A percentile compares a stretch with the other conserved stretches of the same genome.
These are phyloP conservation scores for Gypsophila paniculata DNA, from an alignment of 179 eudicot genomes.

Conservation along the genomic window DNA sequence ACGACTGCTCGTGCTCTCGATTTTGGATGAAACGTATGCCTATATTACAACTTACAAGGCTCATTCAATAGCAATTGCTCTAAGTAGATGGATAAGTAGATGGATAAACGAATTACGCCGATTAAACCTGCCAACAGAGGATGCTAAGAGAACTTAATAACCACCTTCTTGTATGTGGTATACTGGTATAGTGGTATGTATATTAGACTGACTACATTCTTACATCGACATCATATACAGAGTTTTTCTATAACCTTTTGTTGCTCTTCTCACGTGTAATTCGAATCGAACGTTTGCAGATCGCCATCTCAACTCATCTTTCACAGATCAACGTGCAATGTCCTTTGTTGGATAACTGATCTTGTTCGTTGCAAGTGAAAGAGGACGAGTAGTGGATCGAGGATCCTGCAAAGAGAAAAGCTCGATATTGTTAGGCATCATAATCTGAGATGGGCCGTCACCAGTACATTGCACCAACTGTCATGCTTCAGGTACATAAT, in stretches of 20 bases:
- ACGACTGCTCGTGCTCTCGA: slow-evolving; percentile 12
- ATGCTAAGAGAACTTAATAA: too few relatives aligned
- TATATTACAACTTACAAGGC: background rate
- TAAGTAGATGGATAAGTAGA: too few relatives aligned
- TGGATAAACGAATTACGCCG: too few relatives aligned
- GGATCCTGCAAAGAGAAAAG: slow-evolving; percentile 40
- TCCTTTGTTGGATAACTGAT: slow-evolving; percentile 27
- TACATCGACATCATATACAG: background rate
- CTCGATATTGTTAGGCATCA: slow-evolving; percentile 2
- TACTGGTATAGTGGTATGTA: background rate
- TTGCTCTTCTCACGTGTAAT: slow-evolving; percentile 10
- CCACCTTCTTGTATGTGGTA: too few relatives aligned
- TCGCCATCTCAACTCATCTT: slow-evolving; percentile 7
- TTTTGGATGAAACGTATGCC: background rate
- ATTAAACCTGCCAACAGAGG: too few relatives aligned
- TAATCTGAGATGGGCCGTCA: background rate
- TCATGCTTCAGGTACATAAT: background rate
- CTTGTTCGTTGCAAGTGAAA: slow-evolving; percentile 28
- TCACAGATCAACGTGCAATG: slow-evolving; percentile 14
- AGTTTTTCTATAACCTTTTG: background rate
- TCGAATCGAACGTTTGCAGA: background rate
- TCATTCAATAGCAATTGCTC: slow-evolving; percentile 6
- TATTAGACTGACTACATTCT: background rate
- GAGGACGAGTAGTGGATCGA: slow-evolving; percentile 34
- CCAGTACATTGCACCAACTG: background rate